Base-by-base conservation (phyloP, 148 eudicot species). In the Vaccinium myrtillus region DNA sequence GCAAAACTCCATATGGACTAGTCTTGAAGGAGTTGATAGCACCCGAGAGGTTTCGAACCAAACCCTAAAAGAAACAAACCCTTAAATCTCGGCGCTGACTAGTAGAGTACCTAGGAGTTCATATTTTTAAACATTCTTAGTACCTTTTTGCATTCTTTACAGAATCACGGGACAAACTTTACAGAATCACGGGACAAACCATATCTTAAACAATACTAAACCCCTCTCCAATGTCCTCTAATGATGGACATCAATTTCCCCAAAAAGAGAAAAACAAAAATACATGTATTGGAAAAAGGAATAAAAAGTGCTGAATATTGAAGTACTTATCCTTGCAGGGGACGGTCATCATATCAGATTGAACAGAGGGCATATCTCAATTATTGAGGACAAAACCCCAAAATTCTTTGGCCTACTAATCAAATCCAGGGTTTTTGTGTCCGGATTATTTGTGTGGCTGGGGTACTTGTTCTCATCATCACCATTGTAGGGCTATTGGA, bases 351-450 rank as follows among this genome's bases (percentile, higher is more conserved):
- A 11, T 58, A 55, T 69, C 74, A 69, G 74, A 69, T 69, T 27
- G 75, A 25, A 69, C 2, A 16, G 55, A 82, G 71, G 36, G 80
- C 65, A 73, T 9, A 23, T 49, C 11, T 51, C 78, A 80, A 87
- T 87, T 59, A 87, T 84, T 87, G 80, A 83, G 43, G 81, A 79
- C 63, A 70, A 55, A 63, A 81, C 61, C 83, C 73, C 80, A 80
- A 70, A 46, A 63, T 36, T 78, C 54, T 65, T 53, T 73, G 83
- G 54, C 86, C 83, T 86, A 83, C 86, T 80, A 65, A 80, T 73
- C 86, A 76, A 65, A 65, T 23, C 71, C 71, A 3, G 65, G 80
- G 56, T 73, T 75, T 23, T 19, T 25, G 18, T 75, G 82, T 81
- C 86, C 73, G 79, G 53, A 78, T 61, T 49, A 10, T 23, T 58